phyloP scores from a whole-genome alignment of 306 rosid genomes.

The Quercus mongolica region DNA sequence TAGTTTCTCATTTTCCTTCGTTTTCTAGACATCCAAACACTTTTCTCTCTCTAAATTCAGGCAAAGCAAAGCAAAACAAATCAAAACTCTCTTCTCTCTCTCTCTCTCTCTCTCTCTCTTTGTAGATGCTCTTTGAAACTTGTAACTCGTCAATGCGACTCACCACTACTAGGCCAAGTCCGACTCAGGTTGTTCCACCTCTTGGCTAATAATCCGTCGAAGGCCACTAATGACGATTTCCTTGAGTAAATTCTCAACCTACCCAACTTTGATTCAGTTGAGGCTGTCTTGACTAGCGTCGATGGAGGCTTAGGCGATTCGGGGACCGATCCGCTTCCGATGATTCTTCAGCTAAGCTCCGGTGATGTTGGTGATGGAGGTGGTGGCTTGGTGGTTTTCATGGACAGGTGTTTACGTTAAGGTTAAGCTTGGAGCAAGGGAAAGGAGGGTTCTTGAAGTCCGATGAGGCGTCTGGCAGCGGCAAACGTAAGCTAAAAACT shows the following conservation, averaged over 20 bases:
- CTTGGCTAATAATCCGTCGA: slow-evolving; percentile 80
- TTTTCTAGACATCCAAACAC: too few species aligned
- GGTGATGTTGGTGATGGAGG: slow-evolving; percentile 30
- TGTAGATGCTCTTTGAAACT: slow-evolving; percentile 36
- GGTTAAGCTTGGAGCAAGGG: too few species aligned
- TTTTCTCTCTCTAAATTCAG: too few species aligned
- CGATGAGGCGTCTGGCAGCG: slow-evolving; percentile 49
- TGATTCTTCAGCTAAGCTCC: slow-evolving; percentile 86
- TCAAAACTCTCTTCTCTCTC: too few species aligned
- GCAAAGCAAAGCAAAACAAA: too few species aligned
- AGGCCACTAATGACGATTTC: slow-evolving; percentile 74
- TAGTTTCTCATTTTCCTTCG: too few species aligned
- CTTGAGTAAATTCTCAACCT: slow-evolving; percentile 85
- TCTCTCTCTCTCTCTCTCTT: background rate
- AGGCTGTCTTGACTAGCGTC: slow-evolving; percentile 39
- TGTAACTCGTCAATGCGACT: slow-evolving; percentile 24
- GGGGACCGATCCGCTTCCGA: slow-evolving; percentile 28
- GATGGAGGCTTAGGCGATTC: slow-evolving; percentile 48
- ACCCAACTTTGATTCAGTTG: slow-evolving; percentile 53
- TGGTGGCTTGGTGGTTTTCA: too few species aligned
- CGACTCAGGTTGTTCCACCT: background rate
- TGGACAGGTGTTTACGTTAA: too few species aligned
- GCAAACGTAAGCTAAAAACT: slow-evolving; percentile 48
- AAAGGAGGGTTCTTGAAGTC: too few species aligned
- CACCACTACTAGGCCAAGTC: slow-evolving; percentile 29